phyloP scores from a whole-genome alignment of 2,329 filamentous ascomycete genomes.

The Mariannaea elegans region DNA sequence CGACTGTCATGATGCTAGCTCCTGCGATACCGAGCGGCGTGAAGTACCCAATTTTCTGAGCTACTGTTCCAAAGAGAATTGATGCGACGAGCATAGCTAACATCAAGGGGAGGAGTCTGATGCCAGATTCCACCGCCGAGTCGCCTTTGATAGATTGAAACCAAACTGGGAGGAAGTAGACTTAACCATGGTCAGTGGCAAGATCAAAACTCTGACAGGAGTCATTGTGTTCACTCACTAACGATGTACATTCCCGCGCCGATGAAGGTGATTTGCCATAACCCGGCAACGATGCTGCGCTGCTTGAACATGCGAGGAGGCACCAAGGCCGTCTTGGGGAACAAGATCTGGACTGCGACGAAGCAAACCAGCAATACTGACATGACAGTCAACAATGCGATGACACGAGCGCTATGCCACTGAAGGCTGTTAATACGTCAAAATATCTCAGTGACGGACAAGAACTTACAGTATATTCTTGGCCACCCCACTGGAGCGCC shows the following conservation, averaged over 20 bases:
- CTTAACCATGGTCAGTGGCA: not conserved
- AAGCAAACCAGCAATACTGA: not conserved
- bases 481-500: not conserved
- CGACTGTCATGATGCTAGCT: constrained; percentile 42
- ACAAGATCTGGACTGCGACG: not conserved
- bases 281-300: not conserved
- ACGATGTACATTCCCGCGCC: not conserved
- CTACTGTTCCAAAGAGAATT: constrained; percentile 35
- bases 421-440: not conserved
- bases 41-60: constrained; percentile 48
- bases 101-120: constrained; percentile 29
- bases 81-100: constrained; percentile 29
- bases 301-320: not conserved
- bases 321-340: not conserved
- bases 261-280: not conserved
- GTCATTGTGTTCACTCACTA: not conserved
- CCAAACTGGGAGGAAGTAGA: not conserved
- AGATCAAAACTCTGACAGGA: not conserved
- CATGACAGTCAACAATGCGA: not conserved
- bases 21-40: constrained; percentile 47
- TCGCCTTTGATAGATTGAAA: not conserved
- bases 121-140: not conserved
- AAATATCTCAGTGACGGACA: not conserved
- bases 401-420: not conserved
- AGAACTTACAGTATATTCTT: not conserved